A percentile compares a stretch with the other conserved stretches of the same genome.
phyloP scores from a whole-genome alignment of 176 grass and related monocot genomes.

The Tuctoria greenei region DNA sequence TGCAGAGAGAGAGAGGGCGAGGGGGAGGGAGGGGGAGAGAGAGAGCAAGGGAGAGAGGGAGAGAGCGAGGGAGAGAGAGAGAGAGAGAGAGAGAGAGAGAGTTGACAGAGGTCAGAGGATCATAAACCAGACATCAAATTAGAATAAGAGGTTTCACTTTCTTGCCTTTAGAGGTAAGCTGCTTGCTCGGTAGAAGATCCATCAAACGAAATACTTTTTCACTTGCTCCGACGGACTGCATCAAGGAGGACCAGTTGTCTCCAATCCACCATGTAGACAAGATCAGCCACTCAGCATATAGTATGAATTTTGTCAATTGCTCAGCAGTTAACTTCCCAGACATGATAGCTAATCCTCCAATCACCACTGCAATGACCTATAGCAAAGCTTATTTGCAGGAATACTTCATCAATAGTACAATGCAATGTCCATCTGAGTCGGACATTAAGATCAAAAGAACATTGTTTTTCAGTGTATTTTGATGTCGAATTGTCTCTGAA shows the following conservation, averaged over 20 bases:
- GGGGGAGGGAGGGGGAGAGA: too few relatives aligned
- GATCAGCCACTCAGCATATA: conserved; percentile 97
- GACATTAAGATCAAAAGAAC: not conserved
- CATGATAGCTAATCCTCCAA: conserved; percentile 95
- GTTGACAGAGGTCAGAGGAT: too few relatives aligned
- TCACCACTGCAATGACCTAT: conserved; percentile 92
- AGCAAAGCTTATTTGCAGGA: conserved; percentile 70
- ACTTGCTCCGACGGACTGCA: conserved; percentile 94
- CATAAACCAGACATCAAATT: not conserved
- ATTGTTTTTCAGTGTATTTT: conserved; percentile 1
- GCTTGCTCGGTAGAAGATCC: conserved; percentile 80
- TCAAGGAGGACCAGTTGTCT: conserved; percentile 97
- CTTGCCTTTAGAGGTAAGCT: conserved; percentile 77
- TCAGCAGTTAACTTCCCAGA: conserved; percentile 81
- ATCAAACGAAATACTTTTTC: conserved; percentile 96
- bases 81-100: too few relatives aligned
- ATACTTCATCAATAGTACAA: conserved; percentile 50
- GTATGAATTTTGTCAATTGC: conserved; percentile 94
- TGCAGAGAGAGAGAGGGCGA: not conserved
- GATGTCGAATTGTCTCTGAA: not conserved
- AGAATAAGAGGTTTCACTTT: conserved; percentile 1
- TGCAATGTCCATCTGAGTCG: conserved; percentile 4
- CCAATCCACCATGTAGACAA: conserved; percentile 98
- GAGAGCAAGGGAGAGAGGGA: too few relatives aligned
- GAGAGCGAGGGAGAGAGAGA: too few relatives aligned